Evolutionary conservation across 1,139 yeast species (phyloP).

Genomic region (Lodderomyces parapsilosis): DNA sequence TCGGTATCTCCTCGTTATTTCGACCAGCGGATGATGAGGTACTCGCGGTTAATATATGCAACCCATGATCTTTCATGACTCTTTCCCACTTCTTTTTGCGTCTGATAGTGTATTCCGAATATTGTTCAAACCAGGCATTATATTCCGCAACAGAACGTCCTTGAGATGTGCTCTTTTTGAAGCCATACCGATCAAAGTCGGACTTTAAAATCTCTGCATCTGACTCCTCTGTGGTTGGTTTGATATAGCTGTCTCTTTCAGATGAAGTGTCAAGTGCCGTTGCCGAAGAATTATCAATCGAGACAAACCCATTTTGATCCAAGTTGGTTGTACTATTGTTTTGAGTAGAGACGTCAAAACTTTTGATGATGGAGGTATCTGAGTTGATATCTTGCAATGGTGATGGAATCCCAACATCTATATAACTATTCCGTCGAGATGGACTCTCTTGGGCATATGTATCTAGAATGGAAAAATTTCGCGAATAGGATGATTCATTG

Average conservation of each 20-base stretch:
- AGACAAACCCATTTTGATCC: neutral
- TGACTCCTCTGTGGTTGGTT: slow-evolving; percentile 13
- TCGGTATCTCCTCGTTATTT: slow-evolving; percentile 32
- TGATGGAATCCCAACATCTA: slow-evolving; percentile 1
- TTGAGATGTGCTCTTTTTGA: slow-evolving; percentile 60
- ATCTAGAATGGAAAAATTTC: slow-evolving; percentile 32
- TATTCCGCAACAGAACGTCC: slow-evolving; percentile 51
- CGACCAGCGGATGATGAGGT: slow-evolving; percentile 11
- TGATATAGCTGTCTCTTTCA: slow-evolving; percentile 14
- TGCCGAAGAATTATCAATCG: neutral
- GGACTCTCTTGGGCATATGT: slow-evolving; percentile 26
- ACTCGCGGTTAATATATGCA: slow-evolving; percentile 11
- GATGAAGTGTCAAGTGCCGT: slow-evolving; percentile 6
- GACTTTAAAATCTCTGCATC: slow-evolving; percentile 24
- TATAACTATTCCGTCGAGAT: slow-evolving; percentile 6
- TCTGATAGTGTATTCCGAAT: slow-evolving; percentile 59
- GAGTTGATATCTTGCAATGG: slow-evolving; percentile 1
- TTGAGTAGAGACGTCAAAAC: slow-evolving; percentile 12
- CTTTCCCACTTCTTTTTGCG: slow-evolving; percentile 75
- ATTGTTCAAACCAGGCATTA: slow-evolving; percentile 70
- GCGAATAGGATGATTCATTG: slow-evolving; percentile 32
- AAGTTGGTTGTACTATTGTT: slow-evolving; percentile 5
- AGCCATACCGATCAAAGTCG: slow-evolving; percentile 78
- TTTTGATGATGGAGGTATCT: slow-evolving; percentile 8
- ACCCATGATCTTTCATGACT: slow-evolving; percentile 66